These are phyloP conservation scores for Mycena galericulata DNA, from an alignment of 768 basidiomycete species.

Conservation along the genomic window DNA sequence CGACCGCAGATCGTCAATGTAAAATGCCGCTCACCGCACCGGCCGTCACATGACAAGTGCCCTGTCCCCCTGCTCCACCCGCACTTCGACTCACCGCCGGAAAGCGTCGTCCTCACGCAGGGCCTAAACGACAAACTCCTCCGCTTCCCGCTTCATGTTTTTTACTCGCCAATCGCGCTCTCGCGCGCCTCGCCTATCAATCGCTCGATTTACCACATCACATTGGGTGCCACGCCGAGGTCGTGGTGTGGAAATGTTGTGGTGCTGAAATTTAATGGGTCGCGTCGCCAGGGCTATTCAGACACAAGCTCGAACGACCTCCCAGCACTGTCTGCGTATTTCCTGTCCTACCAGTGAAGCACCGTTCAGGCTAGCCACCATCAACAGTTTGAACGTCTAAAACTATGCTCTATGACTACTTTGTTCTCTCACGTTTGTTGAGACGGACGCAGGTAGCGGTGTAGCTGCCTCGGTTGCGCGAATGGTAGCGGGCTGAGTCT, in stretches of 20 bases:
- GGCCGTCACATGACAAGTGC: constrained; percentile 77
- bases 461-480: no score
- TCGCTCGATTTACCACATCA: no score
- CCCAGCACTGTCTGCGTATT: constrained; percentile 88
- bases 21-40: constrained; percentile 78
- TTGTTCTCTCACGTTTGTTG: no score
- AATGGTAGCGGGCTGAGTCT: neutral
- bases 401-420: no score
- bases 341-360: constrained; percentile 81
- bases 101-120: constrained; percentile 82
- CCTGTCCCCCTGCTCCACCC: constrained; percentile 74
- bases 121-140: no score
- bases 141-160: no score
- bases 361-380: no score
- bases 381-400: no score
- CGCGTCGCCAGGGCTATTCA: constrained; percentile 85
- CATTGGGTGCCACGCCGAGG: constrained; percentile 83
- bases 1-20: constrained; percentile 79
- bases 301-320: constrained; percentile 89
- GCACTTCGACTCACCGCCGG: constrained; percentile 71
- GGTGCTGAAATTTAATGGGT: constrained; percentile 88
- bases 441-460: no score
- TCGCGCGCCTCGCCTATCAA: no score
- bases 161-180: no score
- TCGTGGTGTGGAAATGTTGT: constrained; percentile 86